A percentile compares a stretch with the other conserved stretches of the same genome.
These are phyloP conservation scores for Biancaea sappan DNA, from an alignment of 306 rosid genomes.

Conservation along the genomic window DNA sequence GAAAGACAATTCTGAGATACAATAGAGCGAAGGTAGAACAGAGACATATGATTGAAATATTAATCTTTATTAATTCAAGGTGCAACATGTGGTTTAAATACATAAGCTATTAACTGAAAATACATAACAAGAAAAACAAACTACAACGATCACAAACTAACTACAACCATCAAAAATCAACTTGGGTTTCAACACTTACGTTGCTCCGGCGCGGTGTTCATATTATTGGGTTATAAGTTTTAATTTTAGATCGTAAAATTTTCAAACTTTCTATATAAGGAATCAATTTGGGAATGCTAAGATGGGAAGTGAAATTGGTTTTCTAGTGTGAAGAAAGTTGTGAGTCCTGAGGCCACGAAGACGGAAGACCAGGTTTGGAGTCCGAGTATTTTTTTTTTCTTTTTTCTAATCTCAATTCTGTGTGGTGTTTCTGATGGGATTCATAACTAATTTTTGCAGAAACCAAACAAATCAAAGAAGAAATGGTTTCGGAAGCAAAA, in stretches of 20 bases:
- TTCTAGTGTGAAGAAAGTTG: slow-evolving; percentile 92
- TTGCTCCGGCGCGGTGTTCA: too few species aligned
- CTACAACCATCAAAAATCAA: too few species aligned
- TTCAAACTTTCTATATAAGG: slow-evolving; percentile 35
- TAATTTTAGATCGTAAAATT: slow-evolving; percentile 31
- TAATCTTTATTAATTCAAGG: too few species aligned
- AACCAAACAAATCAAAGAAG: slow-evolving; percentile 78
- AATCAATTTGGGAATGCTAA: slow-evolving; percentile 64
- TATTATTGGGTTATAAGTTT: slow-evolving; percentile 32
- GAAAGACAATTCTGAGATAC: too few species aligned
- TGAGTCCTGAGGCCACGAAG: slow-evolving; percentile 93
- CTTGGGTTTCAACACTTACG: too few species aligned
- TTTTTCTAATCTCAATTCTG: not conserved
- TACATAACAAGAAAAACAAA: too few species aligned
- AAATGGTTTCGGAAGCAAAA: slow-evolving; percentile 97
- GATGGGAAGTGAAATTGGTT: slow-evolving; percentile 92
- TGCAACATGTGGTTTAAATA: too few species aligned
- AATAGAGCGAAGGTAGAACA: too few species aligned
- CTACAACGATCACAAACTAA: too few species aligned
- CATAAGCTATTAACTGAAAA: too few species aligned
- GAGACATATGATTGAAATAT: too few species aligned
- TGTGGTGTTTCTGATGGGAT: slow-evolving; percentile 30
- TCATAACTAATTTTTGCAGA: slow-evolving; percentile 43
- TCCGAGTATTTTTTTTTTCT: not conserved
- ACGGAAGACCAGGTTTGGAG: slow-evolving; percentile 62